Percentiles rank a stretch among this genome's conserved stretches.
Conservation (phyloP, 2,329 filamentous ascomycete genomes). For the Pyrenochaeta sp. region DNA sequence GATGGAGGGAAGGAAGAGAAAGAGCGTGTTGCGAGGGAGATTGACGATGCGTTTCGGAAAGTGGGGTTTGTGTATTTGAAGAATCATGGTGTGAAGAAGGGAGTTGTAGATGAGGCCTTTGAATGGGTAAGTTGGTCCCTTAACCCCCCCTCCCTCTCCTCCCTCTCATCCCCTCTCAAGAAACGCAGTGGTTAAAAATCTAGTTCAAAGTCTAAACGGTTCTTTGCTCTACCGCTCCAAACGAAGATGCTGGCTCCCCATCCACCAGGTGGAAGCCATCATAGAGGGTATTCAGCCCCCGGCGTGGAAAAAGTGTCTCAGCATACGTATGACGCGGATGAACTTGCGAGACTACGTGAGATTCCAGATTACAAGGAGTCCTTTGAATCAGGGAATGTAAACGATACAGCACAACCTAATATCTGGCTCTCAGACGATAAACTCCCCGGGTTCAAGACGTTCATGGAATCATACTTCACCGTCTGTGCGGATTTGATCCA, state of each 20-base stretch:
- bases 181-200: too few species aligned
- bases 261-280: constrained; percentile 48
- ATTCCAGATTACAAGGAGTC: constrained; percentile 46
- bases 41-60: constrained; percentile 49
- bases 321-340: constrained; percentile 29
- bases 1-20: constrained; percentile 23
- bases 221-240: constrained; percentile 48
- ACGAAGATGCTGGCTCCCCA: constrained; percentile 52
- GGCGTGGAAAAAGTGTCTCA: constrained; percentile 50
- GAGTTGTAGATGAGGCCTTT: constrained; percentile 40
- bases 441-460: constrained; percentile 50
- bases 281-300: constrained; percentile 51
- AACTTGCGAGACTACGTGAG: constrained; percentile 28
- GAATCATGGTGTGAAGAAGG: constrained; percentile 48
- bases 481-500: constrained; percentile 31
- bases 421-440: constrained; percentile 51
- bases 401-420: constrained; percentile 46
- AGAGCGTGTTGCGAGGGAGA: constrained; percentile 36
- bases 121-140: constrained; percentile 37
- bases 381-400: constrained; percentile 43
- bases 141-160: too few species aligned
- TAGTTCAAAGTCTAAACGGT: constrained; percentile 44
- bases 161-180: too few species aligned
- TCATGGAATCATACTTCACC: constrained; percentile 39
- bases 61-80: constrained; percentile 55